Percentiles rank a stretch among this genome's conserved stretches.
These are phyloP conservation scores for Dendrobium huoshanense DNA, from an alignment of 106 monocot species.

Conservation along the genomic window DNA sequence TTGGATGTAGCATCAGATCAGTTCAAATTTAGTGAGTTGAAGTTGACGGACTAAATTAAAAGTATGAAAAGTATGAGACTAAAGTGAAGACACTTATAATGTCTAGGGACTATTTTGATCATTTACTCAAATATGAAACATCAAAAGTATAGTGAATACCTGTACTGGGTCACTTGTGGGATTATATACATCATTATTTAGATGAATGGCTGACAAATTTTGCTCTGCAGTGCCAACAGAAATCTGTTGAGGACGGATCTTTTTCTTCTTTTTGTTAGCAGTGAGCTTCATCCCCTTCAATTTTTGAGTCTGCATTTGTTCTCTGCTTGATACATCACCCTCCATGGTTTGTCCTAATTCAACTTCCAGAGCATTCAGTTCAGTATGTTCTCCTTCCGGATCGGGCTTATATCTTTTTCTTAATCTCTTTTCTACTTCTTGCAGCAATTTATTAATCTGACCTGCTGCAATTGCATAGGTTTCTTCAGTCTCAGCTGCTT, in stretches of 20 bases:
- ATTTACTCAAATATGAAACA: not conserved
- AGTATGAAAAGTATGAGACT: no score
- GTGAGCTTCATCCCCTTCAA: slow-evolving; percentile 2
- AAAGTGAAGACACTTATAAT: no score
- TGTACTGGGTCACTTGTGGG: not conserved
- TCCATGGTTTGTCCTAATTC: slow-evolving; percentile 9
- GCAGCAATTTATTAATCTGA: slow-evolving; percentile 3
- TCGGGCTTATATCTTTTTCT: slow-evolving; percentile 7
- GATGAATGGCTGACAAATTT: not conserved
- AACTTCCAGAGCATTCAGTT: not conserved
- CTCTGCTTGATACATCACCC: slow-evolving; percentile 2
- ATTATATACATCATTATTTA: not conserved
- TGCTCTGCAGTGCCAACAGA: not conserved
- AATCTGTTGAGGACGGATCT: not conserved
- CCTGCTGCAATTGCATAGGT: slow-evolving; percentile 15
- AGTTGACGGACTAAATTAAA: no score
- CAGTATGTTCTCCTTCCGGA: not conserved
- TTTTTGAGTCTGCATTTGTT: not conserved
- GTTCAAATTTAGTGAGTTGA: no score
- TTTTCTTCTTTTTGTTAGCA: slow-evolving; percentile 8
- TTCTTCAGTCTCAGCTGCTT: slow-evolving; percentile 12
- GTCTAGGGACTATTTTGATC: no score
- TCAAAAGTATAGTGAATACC: not conserved
- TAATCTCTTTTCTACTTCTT: slow-evolving; percentile 9
- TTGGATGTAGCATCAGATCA: no score